Evolutionary conservation across 1,284 basidiomycete species (phyloP).

Genomic region (Pseudozyma thailandica): DNA sequence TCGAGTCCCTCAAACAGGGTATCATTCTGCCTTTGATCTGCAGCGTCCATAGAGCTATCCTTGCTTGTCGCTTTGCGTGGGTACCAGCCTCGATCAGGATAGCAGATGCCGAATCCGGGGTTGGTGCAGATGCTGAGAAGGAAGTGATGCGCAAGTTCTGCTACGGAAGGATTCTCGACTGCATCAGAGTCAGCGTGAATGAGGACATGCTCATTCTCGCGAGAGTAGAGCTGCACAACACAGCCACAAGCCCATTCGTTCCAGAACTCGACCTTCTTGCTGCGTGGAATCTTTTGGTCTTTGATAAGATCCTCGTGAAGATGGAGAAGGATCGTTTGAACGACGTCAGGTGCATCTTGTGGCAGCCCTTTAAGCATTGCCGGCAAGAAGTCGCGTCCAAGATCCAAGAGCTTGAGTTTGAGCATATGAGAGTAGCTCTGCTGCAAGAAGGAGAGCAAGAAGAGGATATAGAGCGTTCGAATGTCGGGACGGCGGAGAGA

Average conservation of each 20-base stretch:
- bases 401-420: conserved; percentile 44
- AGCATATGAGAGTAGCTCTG: conserved; percentile 48
- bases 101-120: conserved; percentile 86
- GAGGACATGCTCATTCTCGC: conserved; percentile 53
- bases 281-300: conserved; percentile 52
- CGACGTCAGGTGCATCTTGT: conserved; percentile 54
- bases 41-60: background rate
- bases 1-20: conserved; percentile 4
- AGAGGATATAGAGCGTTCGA: conserved; percentile 61
- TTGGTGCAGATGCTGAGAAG: conserved; percentile 85
- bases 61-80: conserved; percentile 66
- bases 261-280: conserved; percentile 56
- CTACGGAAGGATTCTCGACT: conserved; percentile 69
- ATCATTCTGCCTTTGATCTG: conserved; percentile 26
- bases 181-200: conserved; percentile 26
- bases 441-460: conserved; percentile 57
- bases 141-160: conserved; percentile 87
- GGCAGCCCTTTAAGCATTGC: conserved; percentile 51
- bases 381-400: conserved; percentile 53
- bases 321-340: conserved; percentile 55
- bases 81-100: conserved; percentile 90
- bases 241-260: conserved; percentile 59
- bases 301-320: conserved; percentile 61
- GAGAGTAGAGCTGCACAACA: conserved; percentile 55
- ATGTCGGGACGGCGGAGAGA: conserved; percentile 58